phyloP scores from a whole-genome alignment of 2,329 filamentous ascomycete genomes.

The Xylariaceae sp. region DNA sequence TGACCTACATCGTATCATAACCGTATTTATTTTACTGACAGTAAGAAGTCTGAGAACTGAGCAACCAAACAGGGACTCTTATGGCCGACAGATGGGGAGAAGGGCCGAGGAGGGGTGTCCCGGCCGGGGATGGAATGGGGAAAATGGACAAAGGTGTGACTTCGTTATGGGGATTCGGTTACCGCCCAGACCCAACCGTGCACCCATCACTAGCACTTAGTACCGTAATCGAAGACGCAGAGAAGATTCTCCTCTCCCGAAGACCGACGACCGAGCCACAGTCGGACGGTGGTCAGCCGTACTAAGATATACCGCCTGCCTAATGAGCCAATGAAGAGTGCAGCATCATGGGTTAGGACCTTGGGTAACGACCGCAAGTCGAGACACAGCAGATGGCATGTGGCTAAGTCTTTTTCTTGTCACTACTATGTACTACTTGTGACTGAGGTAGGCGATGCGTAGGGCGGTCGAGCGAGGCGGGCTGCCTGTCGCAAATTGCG shows the following conservation, averaged over 20 bases:
- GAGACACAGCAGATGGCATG: not conserved
- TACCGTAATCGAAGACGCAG: not conserved
- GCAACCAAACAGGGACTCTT: not conserved
- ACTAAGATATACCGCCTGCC: not conserved
- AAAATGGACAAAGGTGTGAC: not conserved
- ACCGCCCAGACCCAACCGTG: too few species aligned
- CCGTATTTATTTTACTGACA: conserved; percentile 5
- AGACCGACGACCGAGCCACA: not conserved
- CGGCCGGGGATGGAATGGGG: not conserved
- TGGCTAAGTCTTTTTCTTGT: too few species aligned
- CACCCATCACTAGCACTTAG: not conserved
- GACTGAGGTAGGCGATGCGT: not conserved
- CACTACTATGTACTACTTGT: too few species aligned
- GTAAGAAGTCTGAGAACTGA: conserved; percentile 7
- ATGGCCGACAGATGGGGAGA: conserved; percentile 1
- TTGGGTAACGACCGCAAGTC: not conserved
- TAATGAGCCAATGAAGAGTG: not conserved
- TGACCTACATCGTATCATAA: not conserved
- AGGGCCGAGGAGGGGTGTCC: not conserved
- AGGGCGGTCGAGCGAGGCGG: not conserved
- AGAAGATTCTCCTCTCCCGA: conserved; percentile 12
- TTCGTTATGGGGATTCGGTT: not conserved
- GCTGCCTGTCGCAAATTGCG: not conserved
- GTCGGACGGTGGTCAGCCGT: not conserved
- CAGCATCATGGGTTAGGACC: not conserved